Percentiles rank a stretch among this genome's conserved stretches.
Conservation (phyloP, 2,329 filamentous ascomycete species). For the Chaetothyriales sp. region DNA sequence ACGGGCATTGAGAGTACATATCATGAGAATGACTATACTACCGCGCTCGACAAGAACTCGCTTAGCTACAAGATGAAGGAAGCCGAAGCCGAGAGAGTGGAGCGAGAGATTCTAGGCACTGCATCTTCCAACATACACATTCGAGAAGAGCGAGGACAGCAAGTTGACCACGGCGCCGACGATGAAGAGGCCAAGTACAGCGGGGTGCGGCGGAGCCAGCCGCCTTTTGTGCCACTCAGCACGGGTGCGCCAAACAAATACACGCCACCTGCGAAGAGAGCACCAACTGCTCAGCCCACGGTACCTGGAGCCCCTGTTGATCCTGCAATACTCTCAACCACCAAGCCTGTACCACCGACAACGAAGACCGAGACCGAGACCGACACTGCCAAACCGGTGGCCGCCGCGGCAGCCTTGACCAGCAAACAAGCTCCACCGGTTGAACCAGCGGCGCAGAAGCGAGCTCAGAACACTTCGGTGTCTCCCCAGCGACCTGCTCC, state of each 20-base stretch:
- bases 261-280: slow-evolving; percentile 74
- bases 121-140: slow-evolving; percentile 63
- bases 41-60: slow-evolving; percentile 67
- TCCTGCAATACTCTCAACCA: slow-evolving; percentile 81
- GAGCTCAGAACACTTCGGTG: slow-evolving; percentile 6
- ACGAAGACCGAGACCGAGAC: slow-evolving; percentile 27
- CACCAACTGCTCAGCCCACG: slow-evolving; percentile 57
- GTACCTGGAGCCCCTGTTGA: slow-evolving; percentile 66
- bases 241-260: slow-evolving; percentile 56
- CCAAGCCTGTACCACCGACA: slow-evolving; percentile 42
- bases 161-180: slow-evolving; percentile 46
- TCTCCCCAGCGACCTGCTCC: slow-evolving; percentile 23
- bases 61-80: slow-evolving; percentile 66
- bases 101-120: slow-evolving; percentile 74
- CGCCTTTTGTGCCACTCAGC: slow-evolving; percentile 46
- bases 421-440: slow-evolving; percentile 1
- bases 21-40: slow-evolving; percentile 90
- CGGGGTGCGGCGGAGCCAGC: slow-evolving; percentile 56
- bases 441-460: slow-evolving; percentile 18
- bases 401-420: slow-evolving; percentile 1
- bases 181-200: slow-evolving; percentile 97
- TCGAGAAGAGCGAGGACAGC: slow-evolving; percentile 71
- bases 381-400: background rate
- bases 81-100: slow-evolving; percentile 66
- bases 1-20: slow-evolving; percentile 85